Conservation (phyloP, 1,139 yeast species). For the Candida frijolesensis region DNA sequence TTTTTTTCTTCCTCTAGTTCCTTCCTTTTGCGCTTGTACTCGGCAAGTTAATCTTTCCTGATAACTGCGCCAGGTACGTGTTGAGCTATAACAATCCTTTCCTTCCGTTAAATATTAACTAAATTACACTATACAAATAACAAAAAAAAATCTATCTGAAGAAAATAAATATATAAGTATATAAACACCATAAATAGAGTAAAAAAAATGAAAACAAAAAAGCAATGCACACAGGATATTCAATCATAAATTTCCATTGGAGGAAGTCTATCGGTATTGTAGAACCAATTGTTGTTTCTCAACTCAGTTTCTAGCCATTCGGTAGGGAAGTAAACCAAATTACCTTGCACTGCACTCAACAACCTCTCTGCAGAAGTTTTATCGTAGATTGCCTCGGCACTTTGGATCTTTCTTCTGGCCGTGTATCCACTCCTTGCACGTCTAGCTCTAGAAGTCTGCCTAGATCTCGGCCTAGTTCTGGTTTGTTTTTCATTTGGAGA, state of each 20-base stretch:
- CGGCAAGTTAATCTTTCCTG: neutral
- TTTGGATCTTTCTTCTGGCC: slow-evolving; percentile 44
- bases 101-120: neutral
- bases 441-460: slow-evolving; percentile 11
- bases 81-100: neutral
- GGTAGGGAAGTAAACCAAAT: slow-evolving; percentile 84
- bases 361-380: slow-evolving; percentile 76
- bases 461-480: neutral
- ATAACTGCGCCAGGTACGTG: neutral
- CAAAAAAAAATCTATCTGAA: too few relatives aligned
- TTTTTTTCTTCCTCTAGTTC: neutral
- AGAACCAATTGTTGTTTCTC: slow-evolving; percentile 93
- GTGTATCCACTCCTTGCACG: slow-evolving; percentile 34
- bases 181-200: neutral
- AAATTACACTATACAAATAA: too few relatives aligned
- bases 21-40: neutral
- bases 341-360: slow-evolving; percentile 79
- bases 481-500: neutral
- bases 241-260: slow-evolving; percentile 94
- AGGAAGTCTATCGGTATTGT: slow-evolving; percentile 89
- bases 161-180: too few relatives aligned
- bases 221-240: neutral
- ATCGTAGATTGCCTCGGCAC: slow-evolving; percentile 57
- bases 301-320: slow-evolving; percentile 89
- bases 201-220: neutral